Evolutionary conservation across 1,284 basidiomycete genomes (phyloP).

Genomic region (Melampsora larici-populina): DNA sequence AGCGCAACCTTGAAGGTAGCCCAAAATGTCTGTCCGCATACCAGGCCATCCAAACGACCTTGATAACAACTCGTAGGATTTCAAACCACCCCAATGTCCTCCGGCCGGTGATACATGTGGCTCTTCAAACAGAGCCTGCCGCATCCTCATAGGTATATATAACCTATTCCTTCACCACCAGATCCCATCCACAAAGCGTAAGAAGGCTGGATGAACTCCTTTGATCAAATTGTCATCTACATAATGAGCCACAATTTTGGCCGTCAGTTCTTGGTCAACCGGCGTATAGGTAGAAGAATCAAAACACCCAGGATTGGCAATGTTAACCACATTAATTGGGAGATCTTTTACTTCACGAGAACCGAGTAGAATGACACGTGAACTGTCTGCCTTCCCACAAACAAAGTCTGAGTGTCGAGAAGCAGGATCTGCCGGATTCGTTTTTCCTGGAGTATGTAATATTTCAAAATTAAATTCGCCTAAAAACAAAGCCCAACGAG

Average conservation of each 20-base stretch:
- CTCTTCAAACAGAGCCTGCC: neutral
- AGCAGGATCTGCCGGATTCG: neutral
- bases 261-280: no score
- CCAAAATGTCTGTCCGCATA: neutral
- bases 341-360: neutral
- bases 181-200: no score
- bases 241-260: no score
- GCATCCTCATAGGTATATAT: neutral
- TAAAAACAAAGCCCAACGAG: neutral
- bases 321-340: no score
- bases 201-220: neutral
- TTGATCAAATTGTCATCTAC: neutral
- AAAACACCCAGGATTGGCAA: no score
- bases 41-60: neutral
- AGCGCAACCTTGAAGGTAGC: neutral
- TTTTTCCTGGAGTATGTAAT: neutral
- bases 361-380: neutral
- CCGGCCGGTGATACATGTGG: neutral
- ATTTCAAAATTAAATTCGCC: no score
- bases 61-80: neutral
- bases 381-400: neutral
- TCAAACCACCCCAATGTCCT: conserved; percentile 1
- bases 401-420: neutral
- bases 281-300: no score
- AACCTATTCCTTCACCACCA: neutral